phyloP scores from a whole-genome alignment of 1,139 yeast species.

The Keqinozyma sinolaborantium region DNA sequence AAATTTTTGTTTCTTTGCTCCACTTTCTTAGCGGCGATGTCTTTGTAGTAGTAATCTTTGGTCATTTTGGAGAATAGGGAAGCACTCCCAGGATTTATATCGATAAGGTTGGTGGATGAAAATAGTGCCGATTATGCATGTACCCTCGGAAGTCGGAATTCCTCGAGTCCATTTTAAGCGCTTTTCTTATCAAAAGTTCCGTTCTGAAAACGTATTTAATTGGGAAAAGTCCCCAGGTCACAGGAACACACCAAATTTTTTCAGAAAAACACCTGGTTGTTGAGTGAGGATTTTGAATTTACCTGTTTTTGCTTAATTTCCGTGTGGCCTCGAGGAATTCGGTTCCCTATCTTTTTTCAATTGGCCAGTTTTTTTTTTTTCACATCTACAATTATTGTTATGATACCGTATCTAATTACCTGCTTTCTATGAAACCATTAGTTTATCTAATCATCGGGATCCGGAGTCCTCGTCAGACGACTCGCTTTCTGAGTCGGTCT shows the following conservation, averaged over 20 bases:
- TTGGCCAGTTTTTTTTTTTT: not conserved
- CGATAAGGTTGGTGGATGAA: too few relatives aligned
- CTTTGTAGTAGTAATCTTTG: constrained; percentile 15
- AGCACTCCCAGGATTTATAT: too few relatives aligned
- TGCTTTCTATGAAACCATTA: constrained; percentile 9
- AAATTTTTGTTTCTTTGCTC: constrained; percentile 32
- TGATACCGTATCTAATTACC: constrained; percentile 5
- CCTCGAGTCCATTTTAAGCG: too few relatives aligned
- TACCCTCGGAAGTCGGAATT: too few relatives aligned
- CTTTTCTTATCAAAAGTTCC: not conserved
- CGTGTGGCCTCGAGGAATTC: too few relatives aligned
- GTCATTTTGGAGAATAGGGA: too few relatives aligned
- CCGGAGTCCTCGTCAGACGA: constrained; percentile 13
- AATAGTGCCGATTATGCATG: too few relatives aligned
- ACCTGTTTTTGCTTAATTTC: too few relatives aligned
- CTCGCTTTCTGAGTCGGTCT: constrained; percentile 24
- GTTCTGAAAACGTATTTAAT: not conserved
- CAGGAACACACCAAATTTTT: constrained; percentile 6
- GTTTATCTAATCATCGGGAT: constrained; percentile 11
- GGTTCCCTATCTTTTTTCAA: not conserved
- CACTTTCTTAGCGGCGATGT: constrained; percentile 32
- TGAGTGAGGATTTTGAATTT: not conserved
- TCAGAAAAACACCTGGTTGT: too few relatives aligned
- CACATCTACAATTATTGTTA: too few relatives aligned
- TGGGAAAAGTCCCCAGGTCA: constrained; percentile 5